Conservation (phyloP, 768 basidiomycete genomes). For the Lactifluus hygrophoroides region DNA sequence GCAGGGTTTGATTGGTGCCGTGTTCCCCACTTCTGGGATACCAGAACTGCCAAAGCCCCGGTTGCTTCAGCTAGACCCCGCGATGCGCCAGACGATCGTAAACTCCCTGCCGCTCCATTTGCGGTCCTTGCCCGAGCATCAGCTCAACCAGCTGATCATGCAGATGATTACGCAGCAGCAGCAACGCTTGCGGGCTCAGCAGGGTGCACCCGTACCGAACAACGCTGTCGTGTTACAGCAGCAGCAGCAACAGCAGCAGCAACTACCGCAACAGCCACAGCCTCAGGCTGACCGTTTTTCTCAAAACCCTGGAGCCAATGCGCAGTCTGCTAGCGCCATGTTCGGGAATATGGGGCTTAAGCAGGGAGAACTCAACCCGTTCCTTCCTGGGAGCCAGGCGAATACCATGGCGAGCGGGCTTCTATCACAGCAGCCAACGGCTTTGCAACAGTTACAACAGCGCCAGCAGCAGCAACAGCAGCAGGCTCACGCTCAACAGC, state of each 20-base stretch:
- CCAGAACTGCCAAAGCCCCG: constrained; percentile 11
- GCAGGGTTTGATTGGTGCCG: constrained; percentile 13
- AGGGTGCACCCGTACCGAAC: neutral
- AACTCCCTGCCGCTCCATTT: neutral
- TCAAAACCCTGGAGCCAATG: constrained; percentile 1
- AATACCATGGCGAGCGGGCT: constrained; percentile 14
- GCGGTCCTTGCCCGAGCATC: neutral
- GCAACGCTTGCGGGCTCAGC: neutral
- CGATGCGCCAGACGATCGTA: constrained; percentile 3
- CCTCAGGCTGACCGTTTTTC: neutral
- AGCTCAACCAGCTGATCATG: constrained; percentile 3
- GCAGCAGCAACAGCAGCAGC: constrained; percentile 4
- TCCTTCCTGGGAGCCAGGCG: constrained; percentile 17
- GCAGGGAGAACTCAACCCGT: constrained; percentile 18
- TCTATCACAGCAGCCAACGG: neutral
- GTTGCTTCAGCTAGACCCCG: neutral
- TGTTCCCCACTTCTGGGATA: constrained; percentile 16
- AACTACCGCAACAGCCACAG: constrained; percentile 9
- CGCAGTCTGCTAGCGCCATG: neutral
- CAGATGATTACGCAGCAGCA: constrained; percentile 1
- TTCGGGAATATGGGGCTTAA: constrained; percentile 14
- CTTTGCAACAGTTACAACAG: constrained; percentile 1
- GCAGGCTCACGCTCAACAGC: neutral
- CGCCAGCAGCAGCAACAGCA: constrained; percentile 11
- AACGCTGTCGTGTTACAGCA: neutral